phyloP scores from a whole-genome alignment of 2,329 filamentous ascomycete species.

The Fusarium napiforme region DNA sequence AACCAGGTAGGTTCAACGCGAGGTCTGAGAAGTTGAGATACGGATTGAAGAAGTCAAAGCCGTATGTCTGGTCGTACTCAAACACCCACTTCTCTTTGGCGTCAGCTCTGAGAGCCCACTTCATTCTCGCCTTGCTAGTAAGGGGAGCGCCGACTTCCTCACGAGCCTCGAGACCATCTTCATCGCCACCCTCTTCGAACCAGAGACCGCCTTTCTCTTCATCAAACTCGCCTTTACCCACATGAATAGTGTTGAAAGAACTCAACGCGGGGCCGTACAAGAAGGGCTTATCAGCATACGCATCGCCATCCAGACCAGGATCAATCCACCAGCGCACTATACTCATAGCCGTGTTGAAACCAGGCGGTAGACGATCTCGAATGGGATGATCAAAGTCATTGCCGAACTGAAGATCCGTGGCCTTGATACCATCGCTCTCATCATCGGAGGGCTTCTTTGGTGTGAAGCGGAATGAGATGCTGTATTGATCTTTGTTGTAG shows the following conservation, averaged over 20 bases:
- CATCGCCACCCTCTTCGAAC: constrained; percentile 74
- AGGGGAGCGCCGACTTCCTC: constrained; percentile 61
- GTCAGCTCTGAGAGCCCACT: constrained; percentile 64
- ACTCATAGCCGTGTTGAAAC: constrained; percentile 84
- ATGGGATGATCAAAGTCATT: constrained; percentile 97
- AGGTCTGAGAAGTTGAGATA: constrained; percentile 88
- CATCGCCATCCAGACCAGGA: constrained; percentile 88
- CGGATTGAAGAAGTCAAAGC: constrained; percentile 83
- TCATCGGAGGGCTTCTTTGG: constrained; percentile 63
- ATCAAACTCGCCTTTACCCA: constrained; percentile 66
- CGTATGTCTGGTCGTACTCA: constrained; percentile 63
- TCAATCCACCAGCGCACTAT: constrained; percentile 93
- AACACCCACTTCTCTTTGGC: constrained; percentile 66
- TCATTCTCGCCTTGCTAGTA: constrained; percentile 64
- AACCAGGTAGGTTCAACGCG: constrained; percentile 76
- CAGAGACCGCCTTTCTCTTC: constrained; percentile 62
- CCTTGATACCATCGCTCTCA: constrained; percentile 64
- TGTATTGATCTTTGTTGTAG: constrained; percentile 80
- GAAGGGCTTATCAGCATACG: constrained; percentile 86
- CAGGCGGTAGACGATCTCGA: constrained; percentile 83
- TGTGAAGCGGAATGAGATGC: constrained; percentile 81
- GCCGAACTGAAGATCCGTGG: constrained; percentile 84
- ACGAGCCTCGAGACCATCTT: constrained; percentile 61
- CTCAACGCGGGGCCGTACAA: constrained; percentile 85
- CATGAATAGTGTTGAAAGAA: constrained; percentile 80